Evolutionary conservation across 129 eudicot species (phyloP).

Genomic region (Glebionis coronaria): DNA sequence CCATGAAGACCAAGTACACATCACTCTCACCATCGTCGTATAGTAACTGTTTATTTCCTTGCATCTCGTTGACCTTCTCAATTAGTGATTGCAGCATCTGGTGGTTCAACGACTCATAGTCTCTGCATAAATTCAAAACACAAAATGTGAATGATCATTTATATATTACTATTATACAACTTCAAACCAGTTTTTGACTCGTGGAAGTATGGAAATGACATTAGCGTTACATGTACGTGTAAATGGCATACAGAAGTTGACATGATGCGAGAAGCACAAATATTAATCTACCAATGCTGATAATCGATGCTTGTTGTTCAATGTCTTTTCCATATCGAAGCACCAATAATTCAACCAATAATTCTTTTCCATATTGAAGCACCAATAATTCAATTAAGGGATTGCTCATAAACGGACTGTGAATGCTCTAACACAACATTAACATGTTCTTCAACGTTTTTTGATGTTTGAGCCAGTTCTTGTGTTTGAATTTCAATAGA

Average conservation of each 20-base stretch:
- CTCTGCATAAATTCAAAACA: neutral
- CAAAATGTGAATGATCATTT: neutral
- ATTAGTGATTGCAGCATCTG: too few species aligned
- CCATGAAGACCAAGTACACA: constrained; percentile 54
- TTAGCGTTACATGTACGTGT: constrained; percentile 50
- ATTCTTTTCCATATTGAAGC: too few species aligned
- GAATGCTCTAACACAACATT: neutral
- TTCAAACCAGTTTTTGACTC: neutral
- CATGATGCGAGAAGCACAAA: too few species aligned
- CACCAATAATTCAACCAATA: too few species aligned
- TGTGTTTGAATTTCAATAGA: neutral
- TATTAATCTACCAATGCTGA: too few species aligned
- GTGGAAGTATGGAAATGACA: neutral
- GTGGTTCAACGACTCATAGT: too few species aligned
- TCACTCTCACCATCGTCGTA: constrained; percentile 37
- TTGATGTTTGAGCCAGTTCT: neutral
- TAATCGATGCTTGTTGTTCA: too few species aligned
- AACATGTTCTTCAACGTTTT: neutral
- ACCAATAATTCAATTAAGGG: too few species aligned
- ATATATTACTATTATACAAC: neutral
- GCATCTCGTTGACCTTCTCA: too few species aligned
- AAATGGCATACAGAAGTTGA: constrained; percentile 34
- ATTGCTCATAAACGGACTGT: neutral
- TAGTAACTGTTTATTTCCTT: too few species aligned
- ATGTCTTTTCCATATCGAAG: too few species aligned